Conservation (phyloP, 2,329 filamentous ascomycete species). For the Balansia obtecta region DNA sequence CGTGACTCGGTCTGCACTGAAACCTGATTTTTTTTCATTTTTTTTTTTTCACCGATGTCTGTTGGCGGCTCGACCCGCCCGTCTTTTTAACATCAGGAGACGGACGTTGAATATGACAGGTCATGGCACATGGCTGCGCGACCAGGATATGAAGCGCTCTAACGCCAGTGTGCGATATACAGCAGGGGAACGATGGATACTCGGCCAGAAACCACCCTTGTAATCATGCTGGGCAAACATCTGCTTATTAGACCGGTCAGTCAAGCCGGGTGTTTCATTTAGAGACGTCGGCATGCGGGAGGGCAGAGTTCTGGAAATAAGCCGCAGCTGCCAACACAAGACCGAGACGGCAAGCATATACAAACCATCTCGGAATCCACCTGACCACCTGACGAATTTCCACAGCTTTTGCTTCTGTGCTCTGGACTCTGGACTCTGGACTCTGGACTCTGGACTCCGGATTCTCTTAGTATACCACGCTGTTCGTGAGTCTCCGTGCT, state of each 20-base stretch:
- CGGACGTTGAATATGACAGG: conserved; percentile 1
- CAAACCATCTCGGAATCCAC: not conserved
- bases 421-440: no score
- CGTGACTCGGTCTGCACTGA: not conserved
- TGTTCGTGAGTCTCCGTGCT: no score
- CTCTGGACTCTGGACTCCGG: no score
- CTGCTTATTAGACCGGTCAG: not conserved
- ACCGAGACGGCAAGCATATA: not conserved
- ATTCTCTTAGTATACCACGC: no score
- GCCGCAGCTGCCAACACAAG: not conserved
- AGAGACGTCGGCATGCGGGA: not conserved
- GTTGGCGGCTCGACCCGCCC: conserved; percentile 4
- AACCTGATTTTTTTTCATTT: no score
- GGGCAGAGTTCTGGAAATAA: not conserved
- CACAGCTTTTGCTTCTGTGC: no score
- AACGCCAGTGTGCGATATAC: not conserved
- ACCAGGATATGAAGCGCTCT: not conserved
- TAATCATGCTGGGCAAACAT: not conserved
- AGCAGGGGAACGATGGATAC: no score
- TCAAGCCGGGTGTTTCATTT: not conserved
- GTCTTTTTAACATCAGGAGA: not conserved
- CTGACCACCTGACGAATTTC: not conserved
- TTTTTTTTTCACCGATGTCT: conserved; percentile 5
- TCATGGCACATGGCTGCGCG: not conserved
- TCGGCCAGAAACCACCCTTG: not conserved